A percentile compares a stretch with the other conserved stretches of the same genome.
Conservation (phyloP, 225 moss, liverwort and hornwort genomes). For the Polytrichum formosum region DNA sequence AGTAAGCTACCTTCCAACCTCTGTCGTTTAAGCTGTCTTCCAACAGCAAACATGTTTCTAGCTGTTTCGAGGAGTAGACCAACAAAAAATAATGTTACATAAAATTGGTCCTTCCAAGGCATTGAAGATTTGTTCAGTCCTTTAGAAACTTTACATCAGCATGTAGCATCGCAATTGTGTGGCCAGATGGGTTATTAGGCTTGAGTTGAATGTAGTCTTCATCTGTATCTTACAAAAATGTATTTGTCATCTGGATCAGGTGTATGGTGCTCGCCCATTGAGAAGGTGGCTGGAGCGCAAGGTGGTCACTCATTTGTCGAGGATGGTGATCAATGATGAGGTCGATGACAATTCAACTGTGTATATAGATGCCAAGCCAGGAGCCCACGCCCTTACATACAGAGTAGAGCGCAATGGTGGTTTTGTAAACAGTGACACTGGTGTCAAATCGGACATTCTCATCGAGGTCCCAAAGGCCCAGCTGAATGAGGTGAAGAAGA, state of each 20-base stretch:
- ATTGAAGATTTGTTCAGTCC: too few species aligned
- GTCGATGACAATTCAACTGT: conserved; percentile 95
- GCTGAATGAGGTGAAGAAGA: conserved; percentile 47
- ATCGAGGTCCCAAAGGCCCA: conserved; percentile 54
- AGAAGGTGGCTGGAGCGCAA: conserved; percentile 90
- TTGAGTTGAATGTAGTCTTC: background rate
- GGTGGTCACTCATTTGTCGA: conserved; percentile 82
- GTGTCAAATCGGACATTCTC: conserved; percentile 70
- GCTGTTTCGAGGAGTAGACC: background rate
- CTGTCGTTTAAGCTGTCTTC: too few species aligned
- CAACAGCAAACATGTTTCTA: too few species aligned
- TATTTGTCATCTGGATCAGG: conserved; percentile 21
- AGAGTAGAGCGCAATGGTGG: conserved; percentile 75
- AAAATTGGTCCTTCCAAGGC: too few species aligned
- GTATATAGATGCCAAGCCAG: conserved; percentile 56
- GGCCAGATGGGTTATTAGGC: too few species aligned
- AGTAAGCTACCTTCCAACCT: conserved; percentile 20
- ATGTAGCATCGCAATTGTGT: too few species aligned
- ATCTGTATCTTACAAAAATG: background rate
- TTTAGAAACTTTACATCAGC: too few species aligned
- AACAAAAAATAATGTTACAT: background rate
- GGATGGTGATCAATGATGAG: conserved; percentile 80
- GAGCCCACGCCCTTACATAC: conserved; percentile 44
- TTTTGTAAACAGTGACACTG: conserved; percentile 66
- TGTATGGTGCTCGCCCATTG: conserved; percentile 89